Conservation (phyloP, 805 yeast genomes). For the Ogataea methylovora region DNA sequence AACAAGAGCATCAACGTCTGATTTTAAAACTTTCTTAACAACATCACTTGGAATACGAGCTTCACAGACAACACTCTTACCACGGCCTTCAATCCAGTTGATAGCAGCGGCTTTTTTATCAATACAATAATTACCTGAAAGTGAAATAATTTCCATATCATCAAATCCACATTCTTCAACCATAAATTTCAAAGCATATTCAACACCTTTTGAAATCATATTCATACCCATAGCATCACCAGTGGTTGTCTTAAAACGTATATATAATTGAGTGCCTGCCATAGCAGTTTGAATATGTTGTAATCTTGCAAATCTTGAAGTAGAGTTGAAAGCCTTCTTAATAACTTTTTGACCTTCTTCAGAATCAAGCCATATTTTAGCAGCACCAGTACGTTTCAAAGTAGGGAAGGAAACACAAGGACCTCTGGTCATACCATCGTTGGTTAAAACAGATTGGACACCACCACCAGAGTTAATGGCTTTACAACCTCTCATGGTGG, state of each 20-base stretch:
- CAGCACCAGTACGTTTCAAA: slow-evolving; percentile 83
- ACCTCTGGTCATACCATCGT: slow-evolving; percentile 99
- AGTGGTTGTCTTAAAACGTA: slow-evolving; percentile 95
- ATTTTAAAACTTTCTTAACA: slow-evolving; percentile 77
- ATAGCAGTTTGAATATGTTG: slow-evolving; percentile 87
- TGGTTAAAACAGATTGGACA: slow-evolving; percentile 81
- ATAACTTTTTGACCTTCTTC: slow-evolving; percentile 82
- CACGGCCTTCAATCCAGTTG: slow-evolving; percentile 99
- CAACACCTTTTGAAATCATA: slow-evolving; percentile 98
- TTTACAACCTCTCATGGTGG: slow-evolving; percentile 98
- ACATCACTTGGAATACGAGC: slow-evolving; percentile 80
- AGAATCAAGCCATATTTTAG: slow-evolving; percentile 92
- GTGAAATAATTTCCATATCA: slow-evolving; percentile 88
- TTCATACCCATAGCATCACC: slow-evolving; percentile 99
- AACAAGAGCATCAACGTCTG: slow-evolving; percentile 87
- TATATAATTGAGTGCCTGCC: slow-evolving; percentile 84
- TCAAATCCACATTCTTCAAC: slow-evolving; percentile 83
- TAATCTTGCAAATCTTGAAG: slow-evolving; percentile 94
- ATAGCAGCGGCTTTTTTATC: slow-evolving; percentile 98
- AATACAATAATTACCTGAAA: slow-evolving; percentile 95
- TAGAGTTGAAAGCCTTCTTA: slow-evolving; percentile 88
- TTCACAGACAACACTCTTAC: slow-evolving; percentile 95
- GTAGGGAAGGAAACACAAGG: slow-evolving; percentile 91
- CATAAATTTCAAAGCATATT: slow-evolving; percentile 77
- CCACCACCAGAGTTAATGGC: slow-evolving; percentile 98